Conservation (phyloP, 148 eudicot species). For the Cornus florida region DNA sequence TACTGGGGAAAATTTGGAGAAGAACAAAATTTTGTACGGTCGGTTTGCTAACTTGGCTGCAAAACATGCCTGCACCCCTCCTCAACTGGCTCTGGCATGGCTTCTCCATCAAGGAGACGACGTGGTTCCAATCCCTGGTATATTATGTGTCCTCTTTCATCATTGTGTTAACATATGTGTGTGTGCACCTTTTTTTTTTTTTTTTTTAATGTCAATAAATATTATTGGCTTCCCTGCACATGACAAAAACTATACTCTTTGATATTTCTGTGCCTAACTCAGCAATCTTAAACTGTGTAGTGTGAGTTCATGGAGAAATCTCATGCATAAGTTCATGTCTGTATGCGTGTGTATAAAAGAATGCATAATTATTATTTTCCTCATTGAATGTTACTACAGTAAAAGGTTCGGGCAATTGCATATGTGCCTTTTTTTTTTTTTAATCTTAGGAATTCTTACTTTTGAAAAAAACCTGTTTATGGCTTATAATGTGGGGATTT, state of each 20-base stretch:
- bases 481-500: neutral
- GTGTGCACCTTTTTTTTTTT: no score
- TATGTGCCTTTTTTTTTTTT: neutral
- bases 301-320: neutral
- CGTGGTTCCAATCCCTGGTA: constrained; percentile 47
- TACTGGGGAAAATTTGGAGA: constrained; percentile 37
- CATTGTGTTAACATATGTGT: neutral
- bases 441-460: neutral
- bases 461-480: neutral
- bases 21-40: constrained; percentile 31
- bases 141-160: neutral
- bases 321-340: neutral
- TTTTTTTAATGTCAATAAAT: no score
- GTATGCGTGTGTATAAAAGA: neutral
- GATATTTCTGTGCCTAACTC: neutral
- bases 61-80: constrained; percentile 32
- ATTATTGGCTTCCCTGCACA: no score
- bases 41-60: constrained; percentile 29
- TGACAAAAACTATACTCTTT: no score
- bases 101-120: constrained; percentile 43
- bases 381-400: neutral
- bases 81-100: constrained; percentile 54
- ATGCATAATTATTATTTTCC: neutral
- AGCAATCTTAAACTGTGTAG: neutral
- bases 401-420: neutral